A percentile compares a stretch with the other conserved stretches of the same genome.
phyloP scores from a whole-genome alignment of 352 stramenopile species.

The Saprolegnia parasitica region DNA sequence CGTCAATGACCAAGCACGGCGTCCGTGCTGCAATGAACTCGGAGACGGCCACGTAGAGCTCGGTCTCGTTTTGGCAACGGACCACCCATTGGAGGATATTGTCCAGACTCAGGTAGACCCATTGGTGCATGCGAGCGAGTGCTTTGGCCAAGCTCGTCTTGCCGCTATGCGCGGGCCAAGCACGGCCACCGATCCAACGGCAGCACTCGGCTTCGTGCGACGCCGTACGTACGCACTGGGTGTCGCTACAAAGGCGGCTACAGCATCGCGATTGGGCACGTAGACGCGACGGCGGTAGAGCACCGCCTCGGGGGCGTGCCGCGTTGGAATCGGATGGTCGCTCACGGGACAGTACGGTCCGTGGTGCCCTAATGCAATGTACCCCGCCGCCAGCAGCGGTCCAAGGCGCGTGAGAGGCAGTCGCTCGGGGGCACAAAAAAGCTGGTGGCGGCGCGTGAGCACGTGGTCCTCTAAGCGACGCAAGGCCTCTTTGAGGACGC shows the following conservation, averaged over 20 bases:
- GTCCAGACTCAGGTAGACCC: not conserved
- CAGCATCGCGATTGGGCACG: not conserved
- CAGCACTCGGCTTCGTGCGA: not conserved
- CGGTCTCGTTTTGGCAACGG: constrained; percentile 5
- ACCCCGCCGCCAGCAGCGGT: constrained; percentile 11
- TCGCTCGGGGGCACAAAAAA: constrained; percentile 6
- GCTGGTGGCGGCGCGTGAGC: not conserved
- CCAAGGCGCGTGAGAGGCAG: not conserved
- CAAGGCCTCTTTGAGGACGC: constrained; percentile 12
- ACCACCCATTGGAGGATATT: constrained; percentile 6
- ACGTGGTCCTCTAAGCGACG: not conserved
- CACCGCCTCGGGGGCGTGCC: not conserved
- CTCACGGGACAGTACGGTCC: constrained; percentile 19
- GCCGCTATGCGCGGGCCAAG: not conserved
- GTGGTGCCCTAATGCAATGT: constrained; percentile 2
- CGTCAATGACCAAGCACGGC: not conserved
- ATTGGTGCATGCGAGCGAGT: not conserved
- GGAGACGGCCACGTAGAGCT: not conserved
- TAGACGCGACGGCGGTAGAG: constrained; percentile 11
- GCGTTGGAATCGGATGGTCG: too few species aligned
- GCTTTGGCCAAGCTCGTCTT: constrained; percentile 5
- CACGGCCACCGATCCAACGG: not conserved
- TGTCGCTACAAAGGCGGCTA: constrained; percentile 2
- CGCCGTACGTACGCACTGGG: not conserved
- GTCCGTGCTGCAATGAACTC: not conserved